Conservation (phyloP, 1,284 basidiomycete species). For the Peniophora sp. region DNA sequence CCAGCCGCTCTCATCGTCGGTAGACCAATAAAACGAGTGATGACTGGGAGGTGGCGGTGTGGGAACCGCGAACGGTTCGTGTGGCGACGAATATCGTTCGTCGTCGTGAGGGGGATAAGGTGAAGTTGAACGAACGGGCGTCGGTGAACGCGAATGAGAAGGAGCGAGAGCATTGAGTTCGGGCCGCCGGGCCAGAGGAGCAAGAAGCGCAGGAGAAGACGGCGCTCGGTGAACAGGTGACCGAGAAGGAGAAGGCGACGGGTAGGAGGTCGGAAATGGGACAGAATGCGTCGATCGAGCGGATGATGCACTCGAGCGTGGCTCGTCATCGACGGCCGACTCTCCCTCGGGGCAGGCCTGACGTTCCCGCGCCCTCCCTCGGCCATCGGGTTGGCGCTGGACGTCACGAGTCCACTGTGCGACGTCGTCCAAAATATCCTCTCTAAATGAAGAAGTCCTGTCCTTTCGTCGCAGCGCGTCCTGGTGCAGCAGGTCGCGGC, state of each 20-base stretch:
- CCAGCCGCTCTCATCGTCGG: constrained; percentile 70
- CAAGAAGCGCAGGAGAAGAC: constrained; percentile 6
- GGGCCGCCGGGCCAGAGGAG: neutral
- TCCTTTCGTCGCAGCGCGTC: constrained; percentile 29
- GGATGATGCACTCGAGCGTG: constrained; percentile 17
- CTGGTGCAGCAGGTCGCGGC: constrained; percentile 22
- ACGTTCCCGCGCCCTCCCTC: constrained; percentile 53
- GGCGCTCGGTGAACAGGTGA: constrained; percentile 29
- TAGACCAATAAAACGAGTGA: constrained; percentile 52
- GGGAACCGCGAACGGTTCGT: constrained; percentile 13
- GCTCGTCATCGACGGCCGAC: constrained; percentile 11
- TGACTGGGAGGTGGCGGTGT: constrained; percentile 8
- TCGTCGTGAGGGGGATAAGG: constrained; percentile 18
- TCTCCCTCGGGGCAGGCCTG: constrained; percentile 18
- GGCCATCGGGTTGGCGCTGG: constrained; percentile 30
- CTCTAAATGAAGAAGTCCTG: constrained; percentile 28
- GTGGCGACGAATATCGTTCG: no score
- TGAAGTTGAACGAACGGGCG: constrained; percentile 18
- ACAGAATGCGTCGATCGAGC: constrained; percentile 3
- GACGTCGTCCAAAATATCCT: constrained; percentile 33
- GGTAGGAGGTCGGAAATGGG: constrained; percentile 22
- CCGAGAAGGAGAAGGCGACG: constrained; percentile 44
- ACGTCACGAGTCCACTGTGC: constrained; percentile 43
- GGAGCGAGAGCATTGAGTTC: neutral
- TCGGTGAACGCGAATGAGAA: constrained; percentile 23